Evolutionary conservation across 148 eudicot species (phyloP).

Genomic region (Spergularia bocconei): DNA sequence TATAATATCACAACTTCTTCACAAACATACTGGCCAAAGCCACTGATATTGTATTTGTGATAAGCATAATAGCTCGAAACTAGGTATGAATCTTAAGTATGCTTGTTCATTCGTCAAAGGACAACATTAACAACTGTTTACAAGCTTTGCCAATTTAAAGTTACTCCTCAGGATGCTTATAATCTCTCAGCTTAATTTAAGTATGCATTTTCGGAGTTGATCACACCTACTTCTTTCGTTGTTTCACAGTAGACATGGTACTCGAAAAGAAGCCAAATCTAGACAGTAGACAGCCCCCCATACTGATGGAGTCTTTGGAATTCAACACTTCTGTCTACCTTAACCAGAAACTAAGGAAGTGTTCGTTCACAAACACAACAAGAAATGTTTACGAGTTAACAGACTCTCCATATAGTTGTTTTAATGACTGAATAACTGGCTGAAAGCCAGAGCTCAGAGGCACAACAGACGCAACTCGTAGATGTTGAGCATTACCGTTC

Average conservation of each 20-base stretch:
- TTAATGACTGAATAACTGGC: slow-evolving; percentile 56
- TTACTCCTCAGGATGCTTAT: no score
- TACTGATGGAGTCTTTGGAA: background rate
- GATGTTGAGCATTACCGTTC: slow-evolving; percentile 81
- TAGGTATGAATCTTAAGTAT: background rate
- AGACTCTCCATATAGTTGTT: slow-evolving; percentile 45
- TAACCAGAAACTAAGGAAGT: no score
- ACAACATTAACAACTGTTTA: background rate
- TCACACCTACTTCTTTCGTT: background rate
- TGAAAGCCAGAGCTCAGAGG: slow-evolving; percentile 67
- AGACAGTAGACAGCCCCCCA: background rate
- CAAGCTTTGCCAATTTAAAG: no score
- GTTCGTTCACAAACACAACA: background rate
- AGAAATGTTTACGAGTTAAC: slow-evolving; percentile 20
- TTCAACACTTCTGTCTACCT: background rate
- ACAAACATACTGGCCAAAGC: no score
- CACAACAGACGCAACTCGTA: slow-evolving; percentile 62
- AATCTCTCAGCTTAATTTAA: background rate
- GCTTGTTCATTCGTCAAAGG: background rate
- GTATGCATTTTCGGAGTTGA: background rate
- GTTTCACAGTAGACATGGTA: background rate
- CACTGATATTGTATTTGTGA: background rate
- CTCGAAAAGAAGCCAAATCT: background rate
- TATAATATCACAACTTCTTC: no score
- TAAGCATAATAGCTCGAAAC: background rate